Conservation (phyloP, 2,329 filamentous ascomycete genomes). For the Colletotrichum cuscutae region DNA sequence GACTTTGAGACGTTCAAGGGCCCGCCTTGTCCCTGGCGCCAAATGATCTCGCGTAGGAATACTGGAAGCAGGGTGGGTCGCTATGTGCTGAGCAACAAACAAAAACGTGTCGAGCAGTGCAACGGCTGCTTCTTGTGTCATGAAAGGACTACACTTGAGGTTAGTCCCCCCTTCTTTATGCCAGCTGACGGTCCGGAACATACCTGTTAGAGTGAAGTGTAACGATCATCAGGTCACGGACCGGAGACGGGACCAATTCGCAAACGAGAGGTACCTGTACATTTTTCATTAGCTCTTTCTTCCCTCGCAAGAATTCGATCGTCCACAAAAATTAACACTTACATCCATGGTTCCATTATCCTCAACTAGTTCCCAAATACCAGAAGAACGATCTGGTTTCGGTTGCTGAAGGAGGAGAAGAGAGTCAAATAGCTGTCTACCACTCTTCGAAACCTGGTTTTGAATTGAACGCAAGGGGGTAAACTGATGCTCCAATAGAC, state of each 20-base stretch:
- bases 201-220: conserved; percentile 71
- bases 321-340: conserved; percentile 38
- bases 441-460: conserved; percentile 50
- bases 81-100: conserved; percentile 3
- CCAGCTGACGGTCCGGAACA: conserved; percentile 28
- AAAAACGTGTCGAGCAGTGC: conserved; percentile 1
- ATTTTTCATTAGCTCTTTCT: conserved; percentile 15
- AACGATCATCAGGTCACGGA: conserved; percentile 63
- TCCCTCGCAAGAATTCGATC: conserved; percentile 24
- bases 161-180: not conserved
- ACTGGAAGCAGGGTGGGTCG: conserved; percentile 32
- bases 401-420: conserved; percentile 82
- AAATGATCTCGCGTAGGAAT: conserved; percentile 37
- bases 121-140: not conserved
- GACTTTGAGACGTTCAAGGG: conserved; percentile 37
- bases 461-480: conserved; percentile 80
- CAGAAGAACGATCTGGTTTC: conserved; percentile 62
- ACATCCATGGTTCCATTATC: conserved; percentile 76
- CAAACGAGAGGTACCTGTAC: conserved; percentile 75
- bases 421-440: conserved; percentile 78
- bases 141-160: not conserved
- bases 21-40: conserved; percentile 35
- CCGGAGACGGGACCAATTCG: conserved; percentile 71
- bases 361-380: conserved; percentile 65
- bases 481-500: conserved; percentile 76